Evolutionary conservation across 2,329 filamentous ascomycete species (phyloP).

Genomic region (Myriosclerotinia scirpicola): DNA sequence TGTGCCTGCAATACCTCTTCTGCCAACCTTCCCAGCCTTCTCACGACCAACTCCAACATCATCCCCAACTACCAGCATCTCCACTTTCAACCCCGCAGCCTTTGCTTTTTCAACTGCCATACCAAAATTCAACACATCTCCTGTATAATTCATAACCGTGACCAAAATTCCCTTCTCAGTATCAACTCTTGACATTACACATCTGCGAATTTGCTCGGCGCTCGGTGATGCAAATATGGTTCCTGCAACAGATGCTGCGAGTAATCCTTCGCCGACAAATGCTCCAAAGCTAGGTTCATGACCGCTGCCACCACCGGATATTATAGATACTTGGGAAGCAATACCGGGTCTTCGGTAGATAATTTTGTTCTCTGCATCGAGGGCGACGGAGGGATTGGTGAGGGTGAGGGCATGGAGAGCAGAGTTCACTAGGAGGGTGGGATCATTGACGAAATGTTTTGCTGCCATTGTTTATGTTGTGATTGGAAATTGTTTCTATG

Average conservation of each 20-base stretch:
- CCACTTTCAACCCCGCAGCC: conserved; percentile 71
- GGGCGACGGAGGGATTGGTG: conserved; percentile 79
- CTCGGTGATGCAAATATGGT: conserved; percentile 83
- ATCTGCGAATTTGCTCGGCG: conserved; percentile 78
- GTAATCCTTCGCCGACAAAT: conserved; percentile 79
- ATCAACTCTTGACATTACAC: conserved; percentile 71
- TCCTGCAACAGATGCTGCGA: conserved; percentile 79
- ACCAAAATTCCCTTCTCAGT: conserved; percentile 74
- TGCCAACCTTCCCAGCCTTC: conserved; percentile 86
- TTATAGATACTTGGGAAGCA: conserved; percentile 70
- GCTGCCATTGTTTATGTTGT: conserved; percentile 47
- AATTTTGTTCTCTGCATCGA: conserved; percentile 80
- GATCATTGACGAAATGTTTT: conserved; percentile 90
- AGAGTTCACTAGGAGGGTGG: conserved; percentile 72
- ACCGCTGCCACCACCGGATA: conserved; percentile 86
- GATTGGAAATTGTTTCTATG: background rate
- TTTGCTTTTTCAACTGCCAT: conserved; percentile 91
- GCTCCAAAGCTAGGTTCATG: conserved; percentile 87
- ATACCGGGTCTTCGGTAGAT: conserved; percentile 67
- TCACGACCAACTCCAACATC: conserved; percentile 84
- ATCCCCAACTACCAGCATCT: conserved; percentile 91
- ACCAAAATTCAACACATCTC: conserved; percentile 87
- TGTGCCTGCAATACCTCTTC: conserved; percentile 87
- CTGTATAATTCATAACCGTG: conserved; percentile 95
- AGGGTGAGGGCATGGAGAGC: conserved; percentile 76